Percentiles rank a stretch among this genome's conserved stretches.
phyloP scores from a whole-genome alignment of 2,329 filamentous ascomycete species.

The Grosmannia serpens region DNA sequence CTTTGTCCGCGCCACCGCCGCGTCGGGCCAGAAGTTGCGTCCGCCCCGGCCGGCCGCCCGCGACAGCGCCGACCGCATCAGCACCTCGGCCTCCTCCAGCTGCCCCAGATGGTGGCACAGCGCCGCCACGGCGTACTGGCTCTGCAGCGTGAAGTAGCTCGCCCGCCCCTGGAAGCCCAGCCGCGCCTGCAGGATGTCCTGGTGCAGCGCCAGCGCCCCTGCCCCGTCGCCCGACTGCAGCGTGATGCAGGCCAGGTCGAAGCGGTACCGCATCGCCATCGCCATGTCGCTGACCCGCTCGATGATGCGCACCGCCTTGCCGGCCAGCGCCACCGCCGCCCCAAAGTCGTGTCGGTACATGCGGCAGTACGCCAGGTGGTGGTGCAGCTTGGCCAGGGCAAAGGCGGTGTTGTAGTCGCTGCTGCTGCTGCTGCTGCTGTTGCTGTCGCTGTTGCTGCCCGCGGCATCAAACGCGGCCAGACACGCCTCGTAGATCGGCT shows the following conservation, averaged over 20 bases:
- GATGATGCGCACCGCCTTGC: slow-evolving; percentile 5
- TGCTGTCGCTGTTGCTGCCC: too few relatives aligned
- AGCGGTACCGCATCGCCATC: slow-evolving; percentile 10
- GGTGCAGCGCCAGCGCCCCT: slow-evolving; percentile 8
- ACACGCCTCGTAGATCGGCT: slow-evolving; percentile 10
- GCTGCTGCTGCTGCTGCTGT: too few relatives aligned
- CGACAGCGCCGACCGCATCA: slow-evolving; percentile 7
- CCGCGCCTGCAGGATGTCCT: slow-evolving; percentile 9
- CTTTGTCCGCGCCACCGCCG: slow-evolving; percentile 9
- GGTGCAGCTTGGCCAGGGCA: slow-evolving; percentile 11
- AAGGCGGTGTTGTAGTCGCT: not conserved
- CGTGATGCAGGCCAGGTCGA: slow-evolving; percentile 10
- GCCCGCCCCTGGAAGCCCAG: slow-evolving; percentile 11
- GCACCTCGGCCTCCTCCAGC: slow-evolving; percentile 9
- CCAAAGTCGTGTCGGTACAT: slow-evolving; percentile 9
- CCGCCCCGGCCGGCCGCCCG: slow-evolving; percentile 5
- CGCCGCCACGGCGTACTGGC: slow-evolving; percentile 11
- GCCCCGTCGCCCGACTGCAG: slow-evolving; percentile 8
- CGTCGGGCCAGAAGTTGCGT: slow-evolving; percentile 11
- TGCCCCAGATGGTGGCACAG: slow-evolving; percentile 8
- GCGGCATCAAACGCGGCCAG: slow-evolving; percentile 3
- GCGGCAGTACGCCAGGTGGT: slow-evolving; percentile 11
- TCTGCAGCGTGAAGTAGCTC: slow-evolving; percentile 12
- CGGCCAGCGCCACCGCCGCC: slow-evolving; percentile 4
- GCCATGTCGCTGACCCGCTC: slow-evolving; percentile 7